Evolutionary conservation across 495 filamentous ascomycete genomes (phyloP).

Genomic region (Cercophora scortea): DNA sequence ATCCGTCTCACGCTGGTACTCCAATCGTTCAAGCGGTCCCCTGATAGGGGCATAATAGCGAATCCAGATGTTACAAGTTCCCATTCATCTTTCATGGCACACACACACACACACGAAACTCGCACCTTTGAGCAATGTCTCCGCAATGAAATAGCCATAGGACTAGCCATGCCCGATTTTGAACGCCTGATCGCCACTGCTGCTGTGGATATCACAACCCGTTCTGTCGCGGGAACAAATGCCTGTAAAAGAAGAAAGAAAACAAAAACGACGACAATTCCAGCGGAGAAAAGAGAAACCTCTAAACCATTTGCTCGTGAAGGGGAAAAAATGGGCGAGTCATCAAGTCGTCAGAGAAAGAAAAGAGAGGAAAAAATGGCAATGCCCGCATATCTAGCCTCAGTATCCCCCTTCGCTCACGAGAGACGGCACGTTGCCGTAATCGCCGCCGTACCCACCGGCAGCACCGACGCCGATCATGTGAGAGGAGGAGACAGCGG

Average conservation of each 20-base stretch:
- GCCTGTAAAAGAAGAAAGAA: not conserved
- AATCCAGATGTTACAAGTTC: too few relatives aligned
- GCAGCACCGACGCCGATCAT: not conserved
- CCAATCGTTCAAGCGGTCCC: too few relatives aligned
- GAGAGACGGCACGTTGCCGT: not conserved
- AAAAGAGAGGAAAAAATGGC: not conserved
- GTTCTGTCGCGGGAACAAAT: not conserved
- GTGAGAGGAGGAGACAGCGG: not conserved
- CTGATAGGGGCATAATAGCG: too few relatives aligned
- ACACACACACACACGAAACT: too few relatives aligned
- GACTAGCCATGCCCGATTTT: not conserved
- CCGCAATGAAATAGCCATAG: too few relatives aligned
- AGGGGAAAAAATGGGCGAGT: not conserved
- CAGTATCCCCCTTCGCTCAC: not conserved
- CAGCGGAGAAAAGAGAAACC: too few relatives aligned
- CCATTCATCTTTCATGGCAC: too few relatives aligned
- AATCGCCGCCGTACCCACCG: not conserved
- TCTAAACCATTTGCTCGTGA: not conserved
- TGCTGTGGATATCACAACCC: conserved; percentile 13
- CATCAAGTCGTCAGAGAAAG: too few relatives aligned
- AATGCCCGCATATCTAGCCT: not conserved
- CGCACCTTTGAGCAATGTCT: too few relatives aligned
- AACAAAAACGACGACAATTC: not conserved
- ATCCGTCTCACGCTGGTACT: too few relatives aligned
- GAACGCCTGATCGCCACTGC: not conserved